phyloP scores from a whole-genome alignment of 345 rosid species.

The Lepidium aucheri region DNA sequence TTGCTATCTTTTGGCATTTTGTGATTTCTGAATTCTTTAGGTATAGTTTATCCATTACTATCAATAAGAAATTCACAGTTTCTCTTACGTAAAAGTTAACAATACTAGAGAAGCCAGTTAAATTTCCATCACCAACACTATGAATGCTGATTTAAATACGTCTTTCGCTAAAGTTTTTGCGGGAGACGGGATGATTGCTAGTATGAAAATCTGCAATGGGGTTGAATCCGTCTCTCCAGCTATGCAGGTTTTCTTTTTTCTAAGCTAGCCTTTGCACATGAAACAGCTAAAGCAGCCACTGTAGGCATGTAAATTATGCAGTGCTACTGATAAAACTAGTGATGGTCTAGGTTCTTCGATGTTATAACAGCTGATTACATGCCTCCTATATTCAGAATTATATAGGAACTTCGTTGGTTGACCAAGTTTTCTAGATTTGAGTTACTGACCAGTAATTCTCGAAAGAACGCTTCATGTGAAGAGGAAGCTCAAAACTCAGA shows the following conservation, averaged over 20 bases:
- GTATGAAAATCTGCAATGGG: constrained; percentile 70
- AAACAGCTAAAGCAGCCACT: constrained; percentile 51
- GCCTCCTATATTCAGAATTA: not conserved
- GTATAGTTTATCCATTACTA: no score
- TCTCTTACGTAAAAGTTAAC: no score
- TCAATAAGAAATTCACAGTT: no score
- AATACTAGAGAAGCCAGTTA: no score
- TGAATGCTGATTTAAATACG: not conserved
- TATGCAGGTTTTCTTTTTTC: constrained; percentile 68
- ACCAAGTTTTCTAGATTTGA: not conserved
- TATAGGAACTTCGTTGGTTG: not conserved
- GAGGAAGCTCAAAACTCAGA: no score
- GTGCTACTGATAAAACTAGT: not conserved
- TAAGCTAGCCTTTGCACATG: constrained; percentile 45
- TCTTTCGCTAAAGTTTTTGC: constrained; percentile 9
- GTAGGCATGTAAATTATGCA: constrained; percentile 2
- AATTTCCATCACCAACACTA: not conserved
- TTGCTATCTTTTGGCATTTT: no score
- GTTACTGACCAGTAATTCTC: not conserved
- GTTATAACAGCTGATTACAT: not conserved
- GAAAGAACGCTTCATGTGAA: not conserved
- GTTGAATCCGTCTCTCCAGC: constrained; percentile 71
- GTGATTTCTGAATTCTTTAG: no score
- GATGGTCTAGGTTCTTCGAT: not conserved
- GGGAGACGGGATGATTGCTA: constrained; percentile 66